Evolutionary conservation across 2,329 filamentous ascomycete species (phyloP).

Genomic region (Ophiobolus disseminans): DNA sequence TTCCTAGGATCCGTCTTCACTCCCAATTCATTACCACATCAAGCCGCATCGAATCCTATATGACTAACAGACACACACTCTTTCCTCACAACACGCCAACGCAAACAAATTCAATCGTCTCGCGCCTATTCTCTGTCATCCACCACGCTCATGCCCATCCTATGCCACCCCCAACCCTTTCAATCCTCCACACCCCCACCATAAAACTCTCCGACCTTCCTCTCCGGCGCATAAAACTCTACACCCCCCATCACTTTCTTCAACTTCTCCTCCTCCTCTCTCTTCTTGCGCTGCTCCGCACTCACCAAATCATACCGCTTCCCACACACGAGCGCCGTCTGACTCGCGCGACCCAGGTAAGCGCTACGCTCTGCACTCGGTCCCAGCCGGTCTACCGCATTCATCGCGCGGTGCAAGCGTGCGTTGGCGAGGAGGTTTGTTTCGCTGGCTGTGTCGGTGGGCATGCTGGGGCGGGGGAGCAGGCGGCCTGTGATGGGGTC

Average conservation of each 20-base stretch:
- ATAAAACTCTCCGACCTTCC: conserved; percentile 30
- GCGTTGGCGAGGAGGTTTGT: neutral
- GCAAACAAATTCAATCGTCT: no score
- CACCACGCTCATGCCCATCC: neutral
- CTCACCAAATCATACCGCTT: conserved; percentile 22
- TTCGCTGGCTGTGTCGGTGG: neutral
- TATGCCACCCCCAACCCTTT: neutral
- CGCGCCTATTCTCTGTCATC: neutral
- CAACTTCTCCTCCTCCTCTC: conserved; percentile 16
- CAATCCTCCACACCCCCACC: conserved; percentile 11
- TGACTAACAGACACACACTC: no score
- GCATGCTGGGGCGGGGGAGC: neutral
- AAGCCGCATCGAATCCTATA: no score
- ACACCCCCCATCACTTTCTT: conserved; percentile 13
- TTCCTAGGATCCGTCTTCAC: no score
- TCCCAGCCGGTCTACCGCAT: neutral
- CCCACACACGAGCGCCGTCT: conserved; percentile 13
- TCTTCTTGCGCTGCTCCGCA: conserved; percentile 16
- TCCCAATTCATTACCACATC: no score
- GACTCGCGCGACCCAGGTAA: conserved; percentile 9
- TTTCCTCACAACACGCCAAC: neutral
- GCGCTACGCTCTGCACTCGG: conserved; percentile 7
- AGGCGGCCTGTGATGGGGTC: conserved; percentile 27
- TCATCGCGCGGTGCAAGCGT: neutral
- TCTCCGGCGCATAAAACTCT: conserved; percentile 35